These are phyloP conservation scores for Melaleuca alternifolia DNA, from an alignment of 345 rosid genomes.

Conservation along the genomic window DNA sequence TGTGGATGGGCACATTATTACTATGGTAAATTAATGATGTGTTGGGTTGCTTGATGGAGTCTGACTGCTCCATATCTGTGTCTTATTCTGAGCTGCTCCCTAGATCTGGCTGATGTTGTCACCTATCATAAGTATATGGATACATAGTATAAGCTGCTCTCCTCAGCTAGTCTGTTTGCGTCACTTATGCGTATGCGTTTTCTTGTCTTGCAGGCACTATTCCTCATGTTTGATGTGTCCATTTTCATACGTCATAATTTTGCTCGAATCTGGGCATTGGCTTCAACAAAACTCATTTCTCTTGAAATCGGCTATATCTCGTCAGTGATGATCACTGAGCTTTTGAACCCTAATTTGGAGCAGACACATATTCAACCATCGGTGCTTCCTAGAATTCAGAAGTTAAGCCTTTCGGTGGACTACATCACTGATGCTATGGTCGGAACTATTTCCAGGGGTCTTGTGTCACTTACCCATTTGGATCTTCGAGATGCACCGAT, in stretches of 20 bases:
- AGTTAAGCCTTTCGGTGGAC: slow-evolving; percentile 68
- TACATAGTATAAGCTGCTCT: background rate
- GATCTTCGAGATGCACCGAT: slow-evolving; percentile 85
- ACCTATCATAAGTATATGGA: background rate
- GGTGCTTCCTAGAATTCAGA: slow-evolving; percentile 54
- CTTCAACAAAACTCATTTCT: slow-evolving; percentile 63
- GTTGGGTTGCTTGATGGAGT: background rate
- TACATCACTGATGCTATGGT: slow-evolving; percentile 68
- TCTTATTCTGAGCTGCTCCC: background rate
- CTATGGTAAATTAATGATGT: background rate
- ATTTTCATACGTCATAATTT: slow-evolving; percentile 54
- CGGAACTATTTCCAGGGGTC: slow-evolving; percentile 58
- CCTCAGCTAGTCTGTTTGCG: background rate
- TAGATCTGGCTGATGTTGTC: background rate
- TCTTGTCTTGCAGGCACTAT: slow-evolving; percentile 36
- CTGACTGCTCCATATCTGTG: background rate
- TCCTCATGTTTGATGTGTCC: slow-evolving; percentile 75
- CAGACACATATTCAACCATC: slow-evolving; percentile 19
- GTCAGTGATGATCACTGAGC: slow-evolving; percentile 65
- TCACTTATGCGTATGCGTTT: background rate
- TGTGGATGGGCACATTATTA: background rate
- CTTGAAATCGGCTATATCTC: slow-evolving; percentile 83
- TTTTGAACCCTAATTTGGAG: slow-evolving; percentile 39
- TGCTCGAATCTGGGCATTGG: slow-evolving; percentile 56
- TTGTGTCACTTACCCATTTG: slow-evolving; percentile 53